These are phyloP conservation scores for Tieghemiomyces parasiticus DNA, from an alignment of 192 early-diverging fungal genomes.

Conservation along the genomic window DNA sequence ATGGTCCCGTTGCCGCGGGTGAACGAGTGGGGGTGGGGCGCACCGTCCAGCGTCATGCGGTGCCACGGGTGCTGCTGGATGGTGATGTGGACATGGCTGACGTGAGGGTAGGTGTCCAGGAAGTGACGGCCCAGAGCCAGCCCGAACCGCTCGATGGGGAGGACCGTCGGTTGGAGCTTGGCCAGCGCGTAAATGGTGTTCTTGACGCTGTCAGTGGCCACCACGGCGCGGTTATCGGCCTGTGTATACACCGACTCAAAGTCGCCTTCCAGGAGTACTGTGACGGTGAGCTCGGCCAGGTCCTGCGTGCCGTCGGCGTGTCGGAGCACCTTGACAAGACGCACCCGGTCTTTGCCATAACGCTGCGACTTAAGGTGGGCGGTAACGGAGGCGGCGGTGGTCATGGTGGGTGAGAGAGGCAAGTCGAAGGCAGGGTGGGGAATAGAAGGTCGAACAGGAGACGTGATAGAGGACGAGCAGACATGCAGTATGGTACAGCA, in stretches of 20 bases:
- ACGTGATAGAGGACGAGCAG: too few species aligned
- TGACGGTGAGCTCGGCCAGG: slow-evolving; percentile 51
- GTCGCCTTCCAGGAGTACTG: slow-evolving; percentile 36
- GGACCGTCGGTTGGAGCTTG: slow-evolving; percentile 44
- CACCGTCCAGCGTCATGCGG: slow-evolving; percentile 42
- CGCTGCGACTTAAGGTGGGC: slow-evolving; percentile 38
- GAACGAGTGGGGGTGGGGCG: slow-evolving; percentile 55
- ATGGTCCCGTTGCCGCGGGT: slow-evolving; percentile 54
- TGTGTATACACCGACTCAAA: slow-evolving; percentile 57
- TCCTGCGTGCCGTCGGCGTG: slow-evolving; percentile 37
- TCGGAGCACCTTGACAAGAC: slow-evolving; percentile 53
- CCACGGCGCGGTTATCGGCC: slow-evolving; percentile 59
- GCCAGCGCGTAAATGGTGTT: slow-evolving; percentile 64
- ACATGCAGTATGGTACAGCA: too few species aligned
- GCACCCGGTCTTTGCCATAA: slow-evolving; percentile 64
- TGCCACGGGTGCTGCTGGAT: slow-evolving; percentile 65
- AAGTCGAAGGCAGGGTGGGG: too few species aligned
- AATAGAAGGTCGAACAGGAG: too few species aligned
- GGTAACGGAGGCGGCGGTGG: slow-evolving; percentile 17
- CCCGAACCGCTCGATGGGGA: slow-evolving; percentile 58
- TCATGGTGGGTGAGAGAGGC: background rate
- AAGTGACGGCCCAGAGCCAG: slow-evolving; percentile 51
- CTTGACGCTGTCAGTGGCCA: slow-evolving; percentile 65
- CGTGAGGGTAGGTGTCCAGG: slow-evolving; percentile 55
- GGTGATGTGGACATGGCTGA: slow-evolving; percentile 39